Base-by-base conservation (phyloP, 1,139 yeast genomes). In the Hansenula sp. region DNA sequence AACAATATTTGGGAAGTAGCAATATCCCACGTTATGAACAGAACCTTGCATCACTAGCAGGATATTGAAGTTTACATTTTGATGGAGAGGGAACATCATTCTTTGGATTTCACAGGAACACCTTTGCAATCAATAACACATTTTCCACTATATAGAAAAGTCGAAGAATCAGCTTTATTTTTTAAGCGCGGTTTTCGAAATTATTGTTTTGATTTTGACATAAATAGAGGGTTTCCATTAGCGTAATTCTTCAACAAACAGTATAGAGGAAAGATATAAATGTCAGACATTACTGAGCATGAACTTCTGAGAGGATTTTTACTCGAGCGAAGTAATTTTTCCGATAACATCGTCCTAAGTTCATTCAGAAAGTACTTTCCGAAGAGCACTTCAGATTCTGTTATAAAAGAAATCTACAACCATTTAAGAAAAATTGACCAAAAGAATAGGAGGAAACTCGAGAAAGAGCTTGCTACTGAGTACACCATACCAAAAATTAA, bases 231-330 rank as follows among this genome's bases (percentile, higher is more conserved):
- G n/a, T n/a, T n/a, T n/a, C n/a, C n/a, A n/a, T n/a, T n/a, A n/a
- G n/a, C n/a, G n/a, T n/a, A n/a, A n/a, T n/a, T n/a, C n/a, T n/a
- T n/a, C n/a, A n/a, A n/a, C n/a, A n/a, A n/a, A n/a, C n/a, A n/a
- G n/a, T n/a, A n/a, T n/a, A n/a, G n/a, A n/a, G n/a, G n/a, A n/a
- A 28, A 32, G 19, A 25, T 28, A 29, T 21, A 25, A 17, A 25
- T 13, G 24, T 25, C 33, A 13, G 51, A 49, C 54, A 46, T 51
- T 2, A 40, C 51, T 0, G 57, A 54, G 34, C 18, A 41, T 2
- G 55, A 52, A 15, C 40, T 55, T 2, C 36, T 55, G 1, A 41
- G 39, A 1, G 27, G 39, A 5, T 55, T 50, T 18, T 44, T 55
- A 1, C 29, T 52, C 2, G 55, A 54, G 11, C 38, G 58, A 27